Conservation (phyloP, 768 basidiomycete species). For the Termitomyces sp. region DNA sequence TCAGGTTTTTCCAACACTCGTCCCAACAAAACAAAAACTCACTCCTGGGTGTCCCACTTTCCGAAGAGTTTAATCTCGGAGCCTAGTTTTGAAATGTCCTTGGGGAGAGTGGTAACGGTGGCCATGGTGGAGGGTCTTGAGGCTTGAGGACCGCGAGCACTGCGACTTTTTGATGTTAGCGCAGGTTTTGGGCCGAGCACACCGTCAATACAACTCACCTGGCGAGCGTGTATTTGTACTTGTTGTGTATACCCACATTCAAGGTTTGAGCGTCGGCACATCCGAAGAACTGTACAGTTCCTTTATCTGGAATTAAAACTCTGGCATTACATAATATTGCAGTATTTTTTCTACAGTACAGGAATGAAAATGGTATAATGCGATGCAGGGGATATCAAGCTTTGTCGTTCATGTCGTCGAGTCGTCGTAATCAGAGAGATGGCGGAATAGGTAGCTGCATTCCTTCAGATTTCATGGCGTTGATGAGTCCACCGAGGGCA, state of each 20-base stretch:
- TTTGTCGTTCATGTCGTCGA: not conserved
- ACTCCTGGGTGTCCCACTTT: constrained; percentile 99
- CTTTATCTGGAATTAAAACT: constrained; percentile 8
- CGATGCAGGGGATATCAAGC: constrained; percentile 7
- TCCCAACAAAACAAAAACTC: constrained; percentile 26
- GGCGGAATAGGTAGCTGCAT: not conserved
- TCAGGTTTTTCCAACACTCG: not conserved
- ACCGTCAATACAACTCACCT: constrained; percentile 27
- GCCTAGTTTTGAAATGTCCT: constrained; percentile 75
- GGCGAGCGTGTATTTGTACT: constrained; percentile 39
- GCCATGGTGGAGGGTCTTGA: constrained; percentile 50
- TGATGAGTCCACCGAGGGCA: constrained; percentile 7
- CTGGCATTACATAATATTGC: not conserved
- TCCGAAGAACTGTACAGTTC: constrained; percentile 43
- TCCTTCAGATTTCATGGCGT: constrained; percentile 8
- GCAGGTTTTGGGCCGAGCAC: constrained; percentile 27
- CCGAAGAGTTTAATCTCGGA: constrained; percentile 95
- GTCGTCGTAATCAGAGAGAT: not conserved
- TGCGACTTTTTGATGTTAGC: constrained; percentile 13
- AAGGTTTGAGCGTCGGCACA: constrained; percentile 39
- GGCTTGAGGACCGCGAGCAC: constrained; percentile 27
- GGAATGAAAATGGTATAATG: not conserved
- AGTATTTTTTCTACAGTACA: not conserved
- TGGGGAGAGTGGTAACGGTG: constrained; percentile 67
- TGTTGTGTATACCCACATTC: constrained; percentile 37